Conservation (phyloP, 108 stramenopile species). For the Pseudonitzschia multistriata region DNA sequence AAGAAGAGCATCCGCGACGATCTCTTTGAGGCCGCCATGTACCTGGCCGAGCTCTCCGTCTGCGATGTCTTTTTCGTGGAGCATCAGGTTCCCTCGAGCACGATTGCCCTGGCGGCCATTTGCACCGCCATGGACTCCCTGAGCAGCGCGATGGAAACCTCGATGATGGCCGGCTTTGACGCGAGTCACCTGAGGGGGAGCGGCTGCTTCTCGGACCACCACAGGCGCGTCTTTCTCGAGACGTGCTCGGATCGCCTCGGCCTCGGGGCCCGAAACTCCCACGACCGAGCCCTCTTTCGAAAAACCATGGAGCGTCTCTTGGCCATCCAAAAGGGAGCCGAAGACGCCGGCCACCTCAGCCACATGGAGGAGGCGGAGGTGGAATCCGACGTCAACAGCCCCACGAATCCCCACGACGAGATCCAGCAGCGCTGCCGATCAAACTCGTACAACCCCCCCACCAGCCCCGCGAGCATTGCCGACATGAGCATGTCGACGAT, state of each 20-base stretch:
- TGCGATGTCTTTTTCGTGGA: conserved; percentile 68
- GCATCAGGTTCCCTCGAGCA: conserved; percentile 37
- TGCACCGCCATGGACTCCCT: conserved; percentile 52
- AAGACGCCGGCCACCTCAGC: background rate
- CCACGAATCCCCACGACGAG: background rate
- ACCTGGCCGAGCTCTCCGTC: conserved; percentile 62
- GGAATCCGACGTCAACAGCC: background rate
- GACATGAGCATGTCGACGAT: conserved; percentile 8
- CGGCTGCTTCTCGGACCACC: conserved; percentile 4
- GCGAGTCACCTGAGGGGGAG: background rate
- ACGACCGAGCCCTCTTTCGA: background rate
- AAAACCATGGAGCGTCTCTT: background rate
- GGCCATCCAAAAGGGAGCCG: background rate
- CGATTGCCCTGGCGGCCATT: conserved; percentile 66
- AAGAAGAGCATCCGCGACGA: conserved; percentile 44
- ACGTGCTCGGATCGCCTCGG: background rate
- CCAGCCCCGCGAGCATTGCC: background rate
- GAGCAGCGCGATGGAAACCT: too few relatives aligned
- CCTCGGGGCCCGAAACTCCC: background rate
- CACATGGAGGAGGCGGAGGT: background rate
- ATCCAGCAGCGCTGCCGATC: background rate
- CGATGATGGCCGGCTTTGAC: background rate
- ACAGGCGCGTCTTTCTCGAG: background rate
- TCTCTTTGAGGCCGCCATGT: conserved; percentile 61
- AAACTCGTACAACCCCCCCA: conserved; percentile 1